Base-by-base conservation (phyloP, 805 yeast genomes). In the Candida easanensis region DNA sequence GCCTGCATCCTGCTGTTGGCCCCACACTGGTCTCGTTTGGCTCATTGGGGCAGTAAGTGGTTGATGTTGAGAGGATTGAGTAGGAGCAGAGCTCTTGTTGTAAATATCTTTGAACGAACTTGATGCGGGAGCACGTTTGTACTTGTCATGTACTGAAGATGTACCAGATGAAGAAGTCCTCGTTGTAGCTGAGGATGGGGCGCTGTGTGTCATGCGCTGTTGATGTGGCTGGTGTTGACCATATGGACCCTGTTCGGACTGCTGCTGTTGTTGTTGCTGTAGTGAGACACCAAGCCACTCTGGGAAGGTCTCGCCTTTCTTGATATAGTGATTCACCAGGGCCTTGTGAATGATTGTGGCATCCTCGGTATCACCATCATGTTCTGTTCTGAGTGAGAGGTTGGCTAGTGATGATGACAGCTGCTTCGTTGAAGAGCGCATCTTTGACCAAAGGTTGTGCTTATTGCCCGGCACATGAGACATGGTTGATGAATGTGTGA, bases 331-430 rank as follows among this genome's bases (percentile, higher is more conserved):
- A 5, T 44, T 39, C 8, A 54, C 59, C n/a, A 58, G 27, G 0
- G 61, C 60, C 32, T 55, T 58, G 43, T 57, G 61, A 6, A 58
- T 44, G 13, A 58, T 26, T 13, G 62, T 58, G 16, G 52, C 36
- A 16, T 55, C 54, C 5, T 46, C 49, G 3, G 49, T 19, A 35
- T 58, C 60, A 3, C 62, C 62, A 32, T 58, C 62, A 25, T 58
- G 61, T 26, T 58, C 62, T 11, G 62, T 43, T 33, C 56, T 45
- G 8, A 53, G 36, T 0, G 60, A 53, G 3, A 57, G 47, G 25
- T 48, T 50, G 4, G 53, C 52, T n/a, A 57, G 27, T 1, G 59
- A 50, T 0, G 55, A 39, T 3, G 57, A 45, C 14, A 57, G 32
- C 11, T 44, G 50, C 36, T 54, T 56, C n/a, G 60, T 56, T 1